Conservation (phyloP, 306 rosid species). For the Trifolium repens region DNA sequence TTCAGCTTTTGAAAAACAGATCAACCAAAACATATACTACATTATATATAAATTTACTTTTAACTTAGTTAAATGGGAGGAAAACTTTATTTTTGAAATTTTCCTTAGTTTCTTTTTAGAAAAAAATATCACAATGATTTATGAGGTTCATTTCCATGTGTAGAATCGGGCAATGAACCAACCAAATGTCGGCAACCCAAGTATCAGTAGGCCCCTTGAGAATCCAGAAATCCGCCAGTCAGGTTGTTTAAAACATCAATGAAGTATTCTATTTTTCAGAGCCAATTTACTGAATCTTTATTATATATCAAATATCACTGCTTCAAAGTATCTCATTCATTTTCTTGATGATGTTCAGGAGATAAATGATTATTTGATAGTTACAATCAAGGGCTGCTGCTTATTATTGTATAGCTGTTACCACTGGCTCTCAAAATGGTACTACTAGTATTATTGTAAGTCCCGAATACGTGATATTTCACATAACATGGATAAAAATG, state of each 20-base stretch:
- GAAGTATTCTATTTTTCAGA: slow-evolving; percentile 20
- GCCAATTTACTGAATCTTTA: slow-evolving; percentile 20
- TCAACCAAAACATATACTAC: not conserved
- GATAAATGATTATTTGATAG: slow-evolving; percentile 32
- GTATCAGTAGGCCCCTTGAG: slow-evolving; percentile 52
- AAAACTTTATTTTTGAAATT: slow-evolving; percentile 1
- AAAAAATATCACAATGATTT: slow-evolving; percentile 12
- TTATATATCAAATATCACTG: slow-evolving; percentile 22
- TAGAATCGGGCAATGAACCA: slow-evolving; percentile 62
- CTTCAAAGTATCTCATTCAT: slow-evolving; percentile 20
- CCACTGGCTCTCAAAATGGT: slow-evolving; percentile 36
- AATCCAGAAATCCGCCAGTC: slow-evolving; percentile 55
- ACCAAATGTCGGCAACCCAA: slow-evolving; percentile 54
- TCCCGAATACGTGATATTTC: slow-evolving; percentile 32
- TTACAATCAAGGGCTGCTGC: slow-evolving; percentile 28
- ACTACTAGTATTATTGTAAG: slow-evolving; percentile 11
- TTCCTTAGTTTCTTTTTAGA: not conserved
- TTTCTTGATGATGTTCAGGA: slow-evolving; percentile 33
- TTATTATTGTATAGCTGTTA: slow-evolving; percentile 37
- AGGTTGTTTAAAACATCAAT: slow-evolving; percentile 47
- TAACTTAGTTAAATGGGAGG: not conserved
- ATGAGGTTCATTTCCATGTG: slow-evolving; percentile 37
- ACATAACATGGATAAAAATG: not conserved
- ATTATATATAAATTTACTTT: slow-evolving; percentile 22
- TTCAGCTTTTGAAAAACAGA: slow-evolving; percentile 17